Evolutionary conservation across 352 stramenopile genomes (phyloP).

Genomic region (Globisporangium megalacanthum): DNA sequence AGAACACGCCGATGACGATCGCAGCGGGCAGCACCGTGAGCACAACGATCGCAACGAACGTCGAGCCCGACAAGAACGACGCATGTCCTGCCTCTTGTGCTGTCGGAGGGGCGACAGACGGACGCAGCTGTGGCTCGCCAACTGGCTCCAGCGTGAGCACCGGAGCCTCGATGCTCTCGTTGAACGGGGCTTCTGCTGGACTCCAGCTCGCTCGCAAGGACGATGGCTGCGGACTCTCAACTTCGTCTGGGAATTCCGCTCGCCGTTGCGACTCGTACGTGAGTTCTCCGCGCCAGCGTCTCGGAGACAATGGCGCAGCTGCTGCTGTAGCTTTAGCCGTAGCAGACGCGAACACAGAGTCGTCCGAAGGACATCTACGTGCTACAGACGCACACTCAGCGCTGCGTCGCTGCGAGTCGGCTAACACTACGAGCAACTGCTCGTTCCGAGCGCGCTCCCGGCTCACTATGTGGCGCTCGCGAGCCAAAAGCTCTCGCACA

Average conservation of each 20-base stretch:
- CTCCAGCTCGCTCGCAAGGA: neutral
- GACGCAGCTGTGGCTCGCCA: neutral
- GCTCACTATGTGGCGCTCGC: neutral
- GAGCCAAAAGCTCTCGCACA: neutral
- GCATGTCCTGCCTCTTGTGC: neutral
- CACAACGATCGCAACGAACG: slow-evolving; percentile 11
- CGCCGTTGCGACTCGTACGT: neutral
- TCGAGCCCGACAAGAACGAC: slow-evolving; percentile 10
- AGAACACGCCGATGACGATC: slow-evolving; percentile 14
- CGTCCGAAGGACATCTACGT: neutral
- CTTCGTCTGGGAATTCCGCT: neutral
- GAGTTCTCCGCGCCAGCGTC: neutral
- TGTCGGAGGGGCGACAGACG: neutral
- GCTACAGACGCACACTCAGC: neutral
- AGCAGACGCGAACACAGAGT: neutral
- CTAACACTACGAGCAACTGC: neutral
- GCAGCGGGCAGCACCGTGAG: slow-evolving; percentile 9
- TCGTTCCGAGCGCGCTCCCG: neutral
- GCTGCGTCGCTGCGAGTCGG: neutral
- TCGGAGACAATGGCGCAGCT: neutral
- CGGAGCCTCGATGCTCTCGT: neutral
- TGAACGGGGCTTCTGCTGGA: neutral
- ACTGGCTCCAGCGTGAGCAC: neutral
- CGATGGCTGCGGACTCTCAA: neutral
- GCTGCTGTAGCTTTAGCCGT: neutral